phyloP scores from a whole-genome alignment of 345 rosid species.

The Salix brachista region DNA sequence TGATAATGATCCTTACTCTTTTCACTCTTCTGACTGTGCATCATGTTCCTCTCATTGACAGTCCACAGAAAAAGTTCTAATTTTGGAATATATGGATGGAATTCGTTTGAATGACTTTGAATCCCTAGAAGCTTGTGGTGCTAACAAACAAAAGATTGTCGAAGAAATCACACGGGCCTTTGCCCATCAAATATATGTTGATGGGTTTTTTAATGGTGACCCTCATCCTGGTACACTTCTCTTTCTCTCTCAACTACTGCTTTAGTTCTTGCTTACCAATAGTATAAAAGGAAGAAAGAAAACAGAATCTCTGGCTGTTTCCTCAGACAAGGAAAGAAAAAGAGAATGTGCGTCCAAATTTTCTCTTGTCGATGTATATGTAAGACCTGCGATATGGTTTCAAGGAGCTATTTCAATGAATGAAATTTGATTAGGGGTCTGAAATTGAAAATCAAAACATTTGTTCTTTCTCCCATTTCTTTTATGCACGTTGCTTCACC shows the following conservation, averaged over 20 bases:
- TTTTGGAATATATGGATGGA: conserved; percentile 95
- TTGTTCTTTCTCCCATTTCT: neutral
- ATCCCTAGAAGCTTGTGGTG: conserved; percentile 68
- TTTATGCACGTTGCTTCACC: neutral
- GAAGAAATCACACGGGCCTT: conserved; percentile 98
- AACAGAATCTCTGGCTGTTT: neutral
- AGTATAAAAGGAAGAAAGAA: neutral
- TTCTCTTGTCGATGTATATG: neutral
- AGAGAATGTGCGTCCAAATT: neutral
- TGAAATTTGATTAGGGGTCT: neutral
- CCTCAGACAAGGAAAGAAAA: neutral
- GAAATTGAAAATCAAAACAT: neutral
- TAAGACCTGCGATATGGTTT: neutral
- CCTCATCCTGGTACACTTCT: conserved; percentile 82
- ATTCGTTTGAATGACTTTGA: conserved; percentile 80
- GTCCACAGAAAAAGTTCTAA: conserved; percentile 81
- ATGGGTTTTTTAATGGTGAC: conserved; percentile 96
- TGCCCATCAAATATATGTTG: conserved; percentile 94
- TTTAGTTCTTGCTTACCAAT: neutral
- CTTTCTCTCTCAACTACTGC: neutral
- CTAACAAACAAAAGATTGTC: conserved; percentile 69
- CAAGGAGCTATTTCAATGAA: neutral
- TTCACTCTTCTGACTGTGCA: conserved; percentile 5
- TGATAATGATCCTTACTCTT: neutral
- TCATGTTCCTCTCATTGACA: conserved; percentile 35